Conservation (phyloP, 202 grass and related monocot genomes). For the Hordeum pubiflorum region DNA sequence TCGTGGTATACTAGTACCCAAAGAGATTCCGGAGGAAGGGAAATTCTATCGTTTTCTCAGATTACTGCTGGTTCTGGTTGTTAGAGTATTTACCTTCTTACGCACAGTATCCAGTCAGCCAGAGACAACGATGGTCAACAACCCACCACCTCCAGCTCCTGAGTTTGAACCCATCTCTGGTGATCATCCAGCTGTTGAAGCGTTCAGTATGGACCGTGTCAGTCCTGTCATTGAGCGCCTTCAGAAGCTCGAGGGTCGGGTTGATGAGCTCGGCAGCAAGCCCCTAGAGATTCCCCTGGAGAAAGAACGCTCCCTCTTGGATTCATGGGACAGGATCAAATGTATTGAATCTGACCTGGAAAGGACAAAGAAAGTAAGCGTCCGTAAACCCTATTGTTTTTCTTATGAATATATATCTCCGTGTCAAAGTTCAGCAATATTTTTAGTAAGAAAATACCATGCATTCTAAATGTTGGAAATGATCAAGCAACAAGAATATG, state of each 20-base stretch:
- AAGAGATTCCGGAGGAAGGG: constrained; percentile 24
- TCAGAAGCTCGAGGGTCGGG: constrained; percentile 59
- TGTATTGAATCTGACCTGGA: constrained; percentile 73
- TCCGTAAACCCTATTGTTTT: neutral
- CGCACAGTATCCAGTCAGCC: constrained; percentile 24
- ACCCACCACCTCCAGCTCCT: neutral
- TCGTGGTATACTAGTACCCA: neutral
- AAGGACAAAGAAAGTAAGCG: constrained; percentile 74
- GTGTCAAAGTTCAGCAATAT: neutral
- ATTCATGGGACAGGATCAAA: constrained; percentile 92
- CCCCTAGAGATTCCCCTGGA: constrained; percentile 65
- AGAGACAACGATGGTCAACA: constrained; percentile 20
- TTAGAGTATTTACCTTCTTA: constrained; percentile 46
- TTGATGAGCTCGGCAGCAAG: constrained; percentile 55
- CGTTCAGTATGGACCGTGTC: constrained; percentile 37
- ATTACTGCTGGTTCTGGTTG: constrained; percentile 37
- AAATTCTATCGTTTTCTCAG: constrained; percentile 26
- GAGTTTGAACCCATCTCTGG: constrained; percentile 34
- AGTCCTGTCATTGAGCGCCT: constrained; percentile 59
- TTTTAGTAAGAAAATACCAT: neutral
- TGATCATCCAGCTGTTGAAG: constrained; percentile 41
- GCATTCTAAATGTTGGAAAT: neutral
- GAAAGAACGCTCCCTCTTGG: constrained; percentile 62
- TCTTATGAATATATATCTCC: neutral
- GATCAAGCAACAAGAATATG: neutral